Evolutionary conservation across 2,329 filamentous ascomycete species (phyloP), one percentile per base, ranked within the genome.

Genomic region (Teratosphaeria nubilosa): DNA sequence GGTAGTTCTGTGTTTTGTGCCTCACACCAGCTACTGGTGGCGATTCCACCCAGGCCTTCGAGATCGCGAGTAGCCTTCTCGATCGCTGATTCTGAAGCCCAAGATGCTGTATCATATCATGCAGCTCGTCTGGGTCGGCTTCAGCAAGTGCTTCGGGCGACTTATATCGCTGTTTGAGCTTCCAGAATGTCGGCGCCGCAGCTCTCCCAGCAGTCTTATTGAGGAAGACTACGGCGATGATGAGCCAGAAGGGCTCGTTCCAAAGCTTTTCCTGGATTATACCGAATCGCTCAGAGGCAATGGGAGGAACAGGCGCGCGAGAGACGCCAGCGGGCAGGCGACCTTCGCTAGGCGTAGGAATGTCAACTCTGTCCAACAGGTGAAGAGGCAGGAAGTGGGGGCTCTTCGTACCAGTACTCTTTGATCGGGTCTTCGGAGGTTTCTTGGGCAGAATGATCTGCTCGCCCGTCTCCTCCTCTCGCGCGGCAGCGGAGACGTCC

Each of bases 261-360:
- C 85, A 84, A 16, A 95, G 81, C 62, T 86, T 81, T 70, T 96
- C 91, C 70, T 96, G 91, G 41, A 96, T 84, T 1, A 96, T 80
- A 0, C 91, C 91, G 68, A 95, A 96, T 5, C 68, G 72, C 0
- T 78, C 69, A 0, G 82, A 77, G 7, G 80, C 78, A 34, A 91
- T 81, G 0, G 85, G 81, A 0, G 90, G 88, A 63, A 92, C 89
- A 1, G 76, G 77, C 6, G 79, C 74, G 60, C 74, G 77, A 4
- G 80, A 81, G 10, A 74, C 64, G 9, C 72, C 72, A 24, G 68
- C 67, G 24, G 64, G 56, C 5, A 59, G 57, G 22, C 62, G 63
- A n/a, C 60, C 56, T 51, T 60, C 65, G 63, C 54, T 72, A 66
- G 55, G 66, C 41, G 65, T 64, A 58, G 62, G 64, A 37, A 62